Conservation (phyloP, 768 basidiomycete genomes). For the Tylopilus felleus region DNA sequence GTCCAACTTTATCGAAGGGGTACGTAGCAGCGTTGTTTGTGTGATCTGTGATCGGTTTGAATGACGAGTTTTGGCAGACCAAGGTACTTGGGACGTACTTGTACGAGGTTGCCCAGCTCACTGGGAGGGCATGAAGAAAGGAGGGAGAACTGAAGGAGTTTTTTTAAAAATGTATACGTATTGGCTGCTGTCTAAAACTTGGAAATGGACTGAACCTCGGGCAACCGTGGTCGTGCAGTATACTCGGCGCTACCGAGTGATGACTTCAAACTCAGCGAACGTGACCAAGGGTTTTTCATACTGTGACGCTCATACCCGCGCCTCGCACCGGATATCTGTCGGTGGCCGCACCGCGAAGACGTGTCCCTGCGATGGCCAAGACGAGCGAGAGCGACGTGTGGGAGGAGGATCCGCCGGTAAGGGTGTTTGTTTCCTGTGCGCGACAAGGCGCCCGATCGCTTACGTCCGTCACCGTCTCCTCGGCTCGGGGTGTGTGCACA, state of each 20-base stretch:
- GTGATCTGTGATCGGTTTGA: background rate
- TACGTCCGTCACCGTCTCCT: constrained; percentile 3
- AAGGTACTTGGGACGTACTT: constrained; percentile 34
- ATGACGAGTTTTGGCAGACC: constrained; percentile 18
- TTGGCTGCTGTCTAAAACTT: background rate
- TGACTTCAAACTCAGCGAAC: constrained; percentile 24
- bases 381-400: constrained; percentile 12
- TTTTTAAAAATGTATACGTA: background rate
- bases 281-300: background rate
- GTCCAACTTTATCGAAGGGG: constrained; percentile 85
- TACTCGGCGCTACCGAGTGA: background rate
- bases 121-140: constrained; percentile 11
- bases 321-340: background rate
- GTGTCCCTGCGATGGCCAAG: constrained; percentile 11
- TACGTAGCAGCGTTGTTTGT: constrained; percentile 34
- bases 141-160: background rate
- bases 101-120: constrained; percentile 29
- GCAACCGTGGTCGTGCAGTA: too few relatives aligned
- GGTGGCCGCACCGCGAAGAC: background rate
- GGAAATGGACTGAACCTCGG: too few relatives aligned
- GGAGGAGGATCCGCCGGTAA: constrained; percentile 19
- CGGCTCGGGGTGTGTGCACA: background rate
- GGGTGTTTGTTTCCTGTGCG: background rate
- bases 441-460: constrained; percentile 9
- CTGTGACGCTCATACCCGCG: background rate